phyloP scores from a whole-genome alignment of 2,329 filamentous ascomycete genomes.

The Metarhizium sp. region DNA sequence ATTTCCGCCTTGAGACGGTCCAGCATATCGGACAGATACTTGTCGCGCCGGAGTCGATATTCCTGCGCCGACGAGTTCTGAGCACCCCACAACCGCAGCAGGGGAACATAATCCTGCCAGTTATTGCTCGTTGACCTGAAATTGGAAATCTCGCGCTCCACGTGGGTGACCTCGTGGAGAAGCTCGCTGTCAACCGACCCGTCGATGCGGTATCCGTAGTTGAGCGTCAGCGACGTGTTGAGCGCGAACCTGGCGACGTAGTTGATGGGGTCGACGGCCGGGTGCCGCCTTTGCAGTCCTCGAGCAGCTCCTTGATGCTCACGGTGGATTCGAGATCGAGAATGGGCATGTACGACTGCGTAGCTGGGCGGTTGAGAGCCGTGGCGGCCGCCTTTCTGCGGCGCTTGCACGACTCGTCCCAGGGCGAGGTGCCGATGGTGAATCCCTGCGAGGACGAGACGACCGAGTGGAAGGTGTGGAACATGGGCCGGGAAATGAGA shows the following conservation, averaged over 20 bases:
- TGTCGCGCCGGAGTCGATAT: slow-evolving; percentile 59
- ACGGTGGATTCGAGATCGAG: slow-evolving; percentile 67
- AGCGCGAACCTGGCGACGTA: slow-evolving; percentile 70
- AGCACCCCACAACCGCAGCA: slow-evolving; percentile 56
- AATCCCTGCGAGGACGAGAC: slow-evolving; percentile 70
- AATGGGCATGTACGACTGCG: slow-evolving; percentile 74
- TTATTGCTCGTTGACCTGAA: slow-evolving; percentile 75
- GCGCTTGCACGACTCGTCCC: slow-evolving; percentile 72
- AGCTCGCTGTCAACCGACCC: slow-evolving; percentile 59
- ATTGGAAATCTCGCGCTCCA: slow-evolving; percentile 67
- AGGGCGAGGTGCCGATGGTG: slow-evolving; percentile 76
- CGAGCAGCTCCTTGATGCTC: slow-evolving; percentile 62
- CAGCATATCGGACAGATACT: slow-evolving; percentile 57
- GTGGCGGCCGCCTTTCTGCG: slow-evolving; percentile 71
- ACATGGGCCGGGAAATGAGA: slow-evolving; percentile 65
- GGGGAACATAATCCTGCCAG: slow-evolving; percentile 76
- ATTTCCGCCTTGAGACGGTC: slow-evolving; percentile 39
- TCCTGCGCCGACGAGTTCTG: slow-evolving; percentile 53
- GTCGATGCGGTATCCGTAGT: slow-evolving; percentile 69
- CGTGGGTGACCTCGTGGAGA: slow-evolving; percentile 63
- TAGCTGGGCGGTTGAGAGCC: slow-evolving; percentile 65
- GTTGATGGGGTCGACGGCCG: slow-evolving; percentile 56
- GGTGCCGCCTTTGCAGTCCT: slow-evolving; percentile 52
- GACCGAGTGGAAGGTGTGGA: slow-evolving; percentile 75
- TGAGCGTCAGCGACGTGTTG: slow-evolving; percentile 68